A percentile compares a stretch with the other conserved stretches of the same genome.
Evolutionary conservation across 1,284 basidiomycete genomes (phyloP).

Genomic region (Exobasidium cylindrosporum): DNA sequence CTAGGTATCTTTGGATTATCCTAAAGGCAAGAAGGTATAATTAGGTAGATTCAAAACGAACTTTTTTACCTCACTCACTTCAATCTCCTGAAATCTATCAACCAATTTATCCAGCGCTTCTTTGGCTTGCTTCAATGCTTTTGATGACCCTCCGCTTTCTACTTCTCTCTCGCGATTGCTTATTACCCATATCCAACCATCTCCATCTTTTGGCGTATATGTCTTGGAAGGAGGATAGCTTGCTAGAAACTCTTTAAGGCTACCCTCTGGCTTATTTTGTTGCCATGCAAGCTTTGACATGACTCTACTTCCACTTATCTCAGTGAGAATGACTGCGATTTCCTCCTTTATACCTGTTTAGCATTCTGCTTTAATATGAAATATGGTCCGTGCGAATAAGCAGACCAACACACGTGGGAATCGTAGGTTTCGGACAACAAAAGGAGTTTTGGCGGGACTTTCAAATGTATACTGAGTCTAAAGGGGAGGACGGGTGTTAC

Average conservation of each 20-base stretch:
- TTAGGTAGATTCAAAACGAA: too few species aligned
- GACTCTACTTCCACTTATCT: too few species aligned
- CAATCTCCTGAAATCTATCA: slow-evolving; percentile 2
- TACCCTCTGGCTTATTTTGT: background rate
- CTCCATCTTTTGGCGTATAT: background rate
- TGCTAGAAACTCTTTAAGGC: background rate
- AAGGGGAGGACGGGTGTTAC: background rate
- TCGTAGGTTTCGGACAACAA: background rate
- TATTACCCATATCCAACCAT: slow-evolving; percentile 12
- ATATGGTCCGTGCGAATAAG: background rate
- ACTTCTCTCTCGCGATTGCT: background rate
- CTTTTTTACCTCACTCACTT: too few species aligned
- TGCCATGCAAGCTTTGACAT: slow-evolving; percentile 4
- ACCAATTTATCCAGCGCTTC: background rate
- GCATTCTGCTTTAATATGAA: background rate
- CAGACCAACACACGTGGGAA: slow-evolving; percentile 1
- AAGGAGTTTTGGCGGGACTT: background rate
- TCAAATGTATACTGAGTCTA: background rate
- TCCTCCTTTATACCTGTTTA: background rate
- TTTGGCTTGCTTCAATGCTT: background rate
- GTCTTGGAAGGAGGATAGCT: slow-evolving; percentile 6
- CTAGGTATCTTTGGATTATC: slow-evolving; percentile 4
- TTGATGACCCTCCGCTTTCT: background rate
- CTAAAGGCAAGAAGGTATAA: too few species aligned
- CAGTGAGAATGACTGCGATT: too few species aligned